Base-by-base conservation (phyloP, 2,329 filamentous ascomycete species). In the Chrysoporthe austroafricana region DNA sequence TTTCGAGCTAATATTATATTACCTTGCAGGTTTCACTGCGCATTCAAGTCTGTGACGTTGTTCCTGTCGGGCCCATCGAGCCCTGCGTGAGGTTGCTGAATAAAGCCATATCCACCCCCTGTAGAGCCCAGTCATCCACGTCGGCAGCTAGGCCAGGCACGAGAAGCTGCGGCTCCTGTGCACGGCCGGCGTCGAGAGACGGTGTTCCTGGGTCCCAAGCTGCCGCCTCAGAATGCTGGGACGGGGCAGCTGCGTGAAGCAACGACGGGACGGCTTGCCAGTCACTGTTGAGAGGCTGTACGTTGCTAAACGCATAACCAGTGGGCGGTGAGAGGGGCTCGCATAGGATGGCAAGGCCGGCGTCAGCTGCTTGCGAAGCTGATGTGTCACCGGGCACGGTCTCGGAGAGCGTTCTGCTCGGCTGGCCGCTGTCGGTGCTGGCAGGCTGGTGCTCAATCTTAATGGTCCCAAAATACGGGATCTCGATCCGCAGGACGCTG, bases 391-490 rank as follows among this genome's bases (percentile, higher is more conserved):
- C 14, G 7, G 14, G n/a, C 46, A 1, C 34, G 21, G 50, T 4
- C 50, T 11, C 21, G 32, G 34, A 18, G 21, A 48, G 13, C 3
- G 36, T 18, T 8, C 21, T 14, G 6, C 4, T 48, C 26, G 21
- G 43, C 8, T 9, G 44, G n/a, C 42, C 6, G 36, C 42, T 32
- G 16, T 34, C 66, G 21, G n/a, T 32, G 2, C 13, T 13, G 21
- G 14, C 21, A 21, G 32, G 26, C 34, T 69, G 63, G 42, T 71
- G 71, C 16, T 72, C 72, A 39, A 83, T 79, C 39, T 73, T 75
- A 18, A 84, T 74, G 1, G 73, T 77, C 0, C 82, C 81, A 32
- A 82, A 75, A 52, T 81, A 80, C 0, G 83, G 83, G 21, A 84
- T 78, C 14, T 77, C 73, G 14, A 85, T 78, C 21, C 71, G 70